Percentiles rank a stretch among this genome's conserved stretches.
Evolutionary conservation across 345 rosid species (phyloP).

Genomic region (Raphanus sativus): DNA sequence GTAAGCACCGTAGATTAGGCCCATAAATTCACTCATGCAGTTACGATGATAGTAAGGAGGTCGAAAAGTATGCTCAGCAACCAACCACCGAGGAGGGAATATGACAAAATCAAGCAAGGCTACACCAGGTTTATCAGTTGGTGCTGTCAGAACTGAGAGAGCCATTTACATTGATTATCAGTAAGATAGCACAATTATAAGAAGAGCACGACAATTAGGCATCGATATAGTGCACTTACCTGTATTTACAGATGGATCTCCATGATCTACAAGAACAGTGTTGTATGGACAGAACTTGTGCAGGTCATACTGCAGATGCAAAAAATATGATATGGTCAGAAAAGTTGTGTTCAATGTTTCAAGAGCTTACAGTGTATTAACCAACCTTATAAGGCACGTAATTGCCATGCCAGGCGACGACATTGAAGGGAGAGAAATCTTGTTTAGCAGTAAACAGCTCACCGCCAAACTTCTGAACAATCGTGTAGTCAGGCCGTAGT

Average conservation of each 20-base stretch:
- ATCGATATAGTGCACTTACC: conserved; percentile 54
- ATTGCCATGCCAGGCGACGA: conserved; percentile 98
- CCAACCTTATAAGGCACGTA: conserved; percentile 92
- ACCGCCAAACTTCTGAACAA: conserved; percentile 87
- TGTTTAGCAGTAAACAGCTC: conserved; percentile 82
- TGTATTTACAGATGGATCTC: conserved; percentile 92
- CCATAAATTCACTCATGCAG: conserved; percentile 99
- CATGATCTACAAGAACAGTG: conserved; percentile 86
- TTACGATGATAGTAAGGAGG: conserved; percentile 98
- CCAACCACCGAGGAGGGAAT: conserved; percentile 97
- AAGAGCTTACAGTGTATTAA: conserved; percentile 19
- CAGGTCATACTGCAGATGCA: conserved; percentile 69
- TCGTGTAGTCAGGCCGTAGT: conserved; percentile 59
- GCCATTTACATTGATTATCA: background rate
- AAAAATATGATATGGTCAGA: background rate
- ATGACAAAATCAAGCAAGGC: conserved; percentile 94
- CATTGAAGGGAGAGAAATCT: conserved; percentile 97
- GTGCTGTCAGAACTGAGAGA: conserved; percentile 86
- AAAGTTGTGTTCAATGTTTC: background rate
- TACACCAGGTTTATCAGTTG: conserved; percentile 95
- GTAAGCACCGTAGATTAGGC: conserved; percentile 83
- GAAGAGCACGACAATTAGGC: too few relatives aligned
- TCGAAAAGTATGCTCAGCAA: conserved; percentile 92
- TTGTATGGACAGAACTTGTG: conserved; percentile 91
- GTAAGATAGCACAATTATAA: background rate